phyloP scores from a whole-genome alignment of 2,329 filamentous ascomycete species.

The Aspergillus bombycis region DNA sequence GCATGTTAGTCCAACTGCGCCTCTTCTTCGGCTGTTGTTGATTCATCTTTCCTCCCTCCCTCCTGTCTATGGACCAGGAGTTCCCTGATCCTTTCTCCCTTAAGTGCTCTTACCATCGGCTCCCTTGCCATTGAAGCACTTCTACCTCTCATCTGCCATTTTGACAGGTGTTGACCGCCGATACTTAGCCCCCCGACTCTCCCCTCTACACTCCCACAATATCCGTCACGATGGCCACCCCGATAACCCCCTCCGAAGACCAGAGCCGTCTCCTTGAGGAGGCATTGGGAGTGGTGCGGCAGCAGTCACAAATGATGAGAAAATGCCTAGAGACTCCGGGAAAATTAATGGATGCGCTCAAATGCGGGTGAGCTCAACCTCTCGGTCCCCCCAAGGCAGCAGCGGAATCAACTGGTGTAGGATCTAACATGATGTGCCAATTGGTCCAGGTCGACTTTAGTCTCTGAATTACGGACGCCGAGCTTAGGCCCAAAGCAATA shows the following conservation, averaged over 20 bases:
- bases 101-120: constrained; percentile 6
- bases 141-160: constrained; percentile 17
- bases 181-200: constrained; percentile 20
- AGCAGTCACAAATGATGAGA: constrained; percentile 96
- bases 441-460: constrained; percentile 78
- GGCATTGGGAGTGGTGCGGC: constrained; percentile 92
- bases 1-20: not conserved
- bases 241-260: constrained; percentile 71
- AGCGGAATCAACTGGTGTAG: constrained; percentile 16
- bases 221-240: constrained; percentile 49
- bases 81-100: constrained; percentile 17
- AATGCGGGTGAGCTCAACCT: constrained; percentile 80
- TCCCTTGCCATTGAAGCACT: constrained; percentile 18
- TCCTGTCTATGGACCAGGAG: constrained; percentile 32
- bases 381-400: constrained; percentile 29
- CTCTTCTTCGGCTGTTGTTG: constrained; percentile 6
- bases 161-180: constrained; percentile 32
- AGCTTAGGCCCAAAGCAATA: constrained; percentile 99
- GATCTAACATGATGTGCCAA: constrained; percentile 16
- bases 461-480: constrained; percentile 96
- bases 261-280: constrained; percentile 94
- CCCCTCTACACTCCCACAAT: constrained; percentile 24
- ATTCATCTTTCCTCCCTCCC: constrained; percentile 17
- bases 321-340: constrained; percentile 95
- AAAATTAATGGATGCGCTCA: constrained; percentile 99